Conservation (phyloP, 768 basidiomycete species). For the Leccinum obscurum region DNA sequence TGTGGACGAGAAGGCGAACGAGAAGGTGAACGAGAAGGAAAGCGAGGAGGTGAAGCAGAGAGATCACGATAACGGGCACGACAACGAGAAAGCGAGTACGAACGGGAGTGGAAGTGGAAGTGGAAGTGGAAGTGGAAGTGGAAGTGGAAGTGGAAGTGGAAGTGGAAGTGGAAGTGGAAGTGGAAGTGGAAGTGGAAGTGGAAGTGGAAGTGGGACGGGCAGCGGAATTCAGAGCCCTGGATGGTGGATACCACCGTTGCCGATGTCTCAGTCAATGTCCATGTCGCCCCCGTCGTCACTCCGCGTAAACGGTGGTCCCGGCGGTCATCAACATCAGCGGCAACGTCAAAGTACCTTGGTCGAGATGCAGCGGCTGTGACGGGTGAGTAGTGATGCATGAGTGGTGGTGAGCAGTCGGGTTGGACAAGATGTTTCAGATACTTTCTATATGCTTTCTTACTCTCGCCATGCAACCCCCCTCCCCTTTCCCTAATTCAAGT, state of each 20-base stretch:
- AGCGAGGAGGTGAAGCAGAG: not conserved
- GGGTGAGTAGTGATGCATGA: slow-evolving; percentile 15
- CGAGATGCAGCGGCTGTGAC: slow-evolving; percentile 6
- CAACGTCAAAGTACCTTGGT: slow-evolving; percentile 5
- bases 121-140: not conserved
- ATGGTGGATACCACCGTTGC: not conserved
- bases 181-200: not conserved
- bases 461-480: too few relatives aligned
- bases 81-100: not conserved
- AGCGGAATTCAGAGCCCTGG: not conserved
- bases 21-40: not conserved
- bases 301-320: not conserved
- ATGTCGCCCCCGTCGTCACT: not conserved
- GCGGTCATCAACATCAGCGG: not conserved
- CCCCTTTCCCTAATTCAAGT: too few relatives aligned
- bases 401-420: too few relatives aligned
- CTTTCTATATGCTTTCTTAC: too few relatives aligned
- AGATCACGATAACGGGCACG: not conserved
- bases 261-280: not conserved
- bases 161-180: not conserved
- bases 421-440: too few relatives aligned
- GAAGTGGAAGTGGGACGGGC: not conserved
- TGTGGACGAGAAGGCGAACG: not conserved
- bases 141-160: not conserved
- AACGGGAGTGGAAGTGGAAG: slow-evolving; percentile 3